Base-by-base conservation (phyloP, 2,329 filamentous ascomycete species). In the Tetracladium maxilliforme region DNA sequence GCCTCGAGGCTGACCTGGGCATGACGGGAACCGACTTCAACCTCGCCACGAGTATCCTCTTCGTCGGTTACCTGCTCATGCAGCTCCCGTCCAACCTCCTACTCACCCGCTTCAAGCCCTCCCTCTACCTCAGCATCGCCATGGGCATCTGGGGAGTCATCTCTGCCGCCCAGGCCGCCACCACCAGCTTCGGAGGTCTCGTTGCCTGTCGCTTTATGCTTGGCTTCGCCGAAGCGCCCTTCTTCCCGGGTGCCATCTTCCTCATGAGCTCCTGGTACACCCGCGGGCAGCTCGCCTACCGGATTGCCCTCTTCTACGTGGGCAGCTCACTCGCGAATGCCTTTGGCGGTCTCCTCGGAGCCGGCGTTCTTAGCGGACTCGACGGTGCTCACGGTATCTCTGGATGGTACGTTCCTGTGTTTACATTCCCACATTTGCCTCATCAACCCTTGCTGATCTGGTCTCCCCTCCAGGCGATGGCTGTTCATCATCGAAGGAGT, bases 21-120 rank as follows among this genome's bases (percentile, higher is more conserved):
- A 65, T 71, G 58, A 47, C 39, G 6, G 63, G 63, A 6, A 69
- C 61, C 3, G 61, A 72, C 23, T 70, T 64, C 37, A 69, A 70
- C 33, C 43, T 67, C 3, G 57, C 58, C 8, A 64, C 59, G 5
- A 59, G 56, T 31, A 62, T 67, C 34, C 47, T 67, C 16, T 70
- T 69, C 31, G 63, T 70, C 2, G 49, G 58, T 10, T 64, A 63
- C 27, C 44, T 64, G 1, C 40, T 58, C 15, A 58, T 57, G 48
- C 56, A 61, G 34, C 38, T 63, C 1, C 58, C 58, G 0, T 60
- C 54, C 1, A 64, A 63, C 28, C 43, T 63, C 24, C 36, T 62
- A 1, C 40, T 63, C 2, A 57, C 54, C 5, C 45, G 51, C 12
- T 43, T 58, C 20, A 42, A 47, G 5, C 58, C 57, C 4, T 52